A percentile compares a stretch with the other conserved stretches of the same genome.
These are phyloP conservation scores for Cytospora mali DNA, from an alignment of 2,329 filamentous ascomycete species.

Conservation along the genomic window DNA sequence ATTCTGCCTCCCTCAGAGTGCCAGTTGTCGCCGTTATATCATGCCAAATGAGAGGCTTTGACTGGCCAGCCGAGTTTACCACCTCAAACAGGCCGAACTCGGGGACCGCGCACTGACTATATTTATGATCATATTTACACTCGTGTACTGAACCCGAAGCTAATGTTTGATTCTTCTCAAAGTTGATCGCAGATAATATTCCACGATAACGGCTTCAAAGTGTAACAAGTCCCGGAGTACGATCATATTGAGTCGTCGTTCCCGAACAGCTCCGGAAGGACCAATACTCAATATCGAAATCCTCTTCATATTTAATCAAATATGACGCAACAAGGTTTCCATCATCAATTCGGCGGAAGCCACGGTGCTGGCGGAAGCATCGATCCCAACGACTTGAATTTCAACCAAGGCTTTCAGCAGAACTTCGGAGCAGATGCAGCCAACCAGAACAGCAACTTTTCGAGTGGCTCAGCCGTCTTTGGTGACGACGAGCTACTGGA, in stretches of 20 bases:
- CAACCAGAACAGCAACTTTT: conserved; percentile 71
- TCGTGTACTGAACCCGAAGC: background rate
- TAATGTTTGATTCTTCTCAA: background rate
- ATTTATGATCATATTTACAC: background rate
- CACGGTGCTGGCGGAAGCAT: conserved; percentile 61
- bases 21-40: background rate
- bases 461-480: conserved; percentile 76
- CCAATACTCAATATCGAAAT: background rate
- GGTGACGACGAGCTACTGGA: conserved; percentile 89
- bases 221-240: conserved; percentile 7
- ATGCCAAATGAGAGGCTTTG: background rate
- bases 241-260: conserved; percentile 17
- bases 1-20: background rate
- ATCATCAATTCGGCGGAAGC: conserved; percentile 57
- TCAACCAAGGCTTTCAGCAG: conserved; percentile 64
- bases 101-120: background rate
- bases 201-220: background rate
- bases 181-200: background rate
- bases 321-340: conserved; percentile 61
- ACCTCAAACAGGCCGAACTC: background rate
- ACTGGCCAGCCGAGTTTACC: background rate
- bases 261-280: background rate
- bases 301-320: conserved; percentile 25
- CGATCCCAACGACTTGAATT: conserved; percentile 80
- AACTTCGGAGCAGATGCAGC: conserved; percentile 56